Evolutionary conservation across 768 basidiomycete genomes (phyloP), one percentile per base, ranked within the genome.

Genomic region (Cyclocybe cylindracea): DNA sequence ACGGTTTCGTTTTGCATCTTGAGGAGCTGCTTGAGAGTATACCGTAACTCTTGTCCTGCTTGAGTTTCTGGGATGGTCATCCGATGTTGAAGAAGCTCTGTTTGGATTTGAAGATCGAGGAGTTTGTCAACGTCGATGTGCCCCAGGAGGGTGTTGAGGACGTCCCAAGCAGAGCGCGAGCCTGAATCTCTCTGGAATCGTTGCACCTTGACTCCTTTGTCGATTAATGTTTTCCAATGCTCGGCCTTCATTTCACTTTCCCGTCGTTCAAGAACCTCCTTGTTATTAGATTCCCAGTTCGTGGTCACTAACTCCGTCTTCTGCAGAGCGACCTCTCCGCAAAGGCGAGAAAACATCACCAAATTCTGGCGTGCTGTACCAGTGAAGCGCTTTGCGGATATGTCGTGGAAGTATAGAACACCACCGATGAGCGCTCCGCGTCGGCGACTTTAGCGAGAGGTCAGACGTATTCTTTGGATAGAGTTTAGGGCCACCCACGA

Each of bases 191-290:
- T 65, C 32, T 54, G 53, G 50, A 74, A 72, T 29, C 71, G 70
- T n/a, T 63, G 56, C 11, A 78, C 48, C 11, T 47, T 53, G 2
- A 78, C 71, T 19, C 76, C 74, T 53, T 68, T 63, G 34, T 69
- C 66, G 16, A 78, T 60, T 37, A 70, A 71, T 24, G 68, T 62
- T 54, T 74, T 72, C 69, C 77, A 80, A 59, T 70, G 72, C 40
- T 65, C 67, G 50, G 41, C 39, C 34, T 18, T 39, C 31, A 79
- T 67, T 55, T 75, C 66, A 0, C 48, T 45, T 52, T 77, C 77
- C 5, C 78, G 69, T 10, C 58, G 35, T 6, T 39, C 53, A 59
- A 72, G 75, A 31, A 64, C 48, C 13, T 54, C 34, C 5, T 6
- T 7, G 5, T 1, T 13, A 7, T 32, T 33, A 11, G 34, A 11